Base-by-base conservation (phyloP, 768 basidiomycete species). In the Russula earlei region DNA sequence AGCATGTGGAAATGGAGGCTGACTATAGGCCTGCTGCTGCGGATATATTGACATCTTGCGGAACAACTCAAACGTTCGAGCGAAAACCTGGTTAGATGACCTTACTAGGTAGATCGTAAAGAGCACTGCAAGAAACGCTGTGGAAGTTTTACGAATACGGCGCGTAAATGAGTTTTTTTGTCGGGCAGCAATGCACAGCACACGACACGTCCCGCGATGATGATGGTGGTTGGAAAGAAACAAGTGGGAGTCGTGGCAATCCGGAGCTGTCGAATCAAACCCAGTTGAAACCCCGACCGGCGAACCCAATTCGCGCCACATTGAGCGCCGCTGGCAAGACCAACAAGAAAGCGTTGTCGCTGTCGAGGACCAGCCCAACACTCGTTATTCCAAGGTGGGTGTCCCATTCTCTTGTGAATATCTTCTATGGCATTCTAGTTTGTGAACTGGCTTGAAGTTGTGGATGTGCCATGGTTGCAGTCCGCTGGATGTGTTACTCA, bases 41-140 rank as follows among this genome's bases (percentile, higher is more conserved):
- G 82, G 72, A 70, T 84, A 86, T 65, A 82, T 70, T 62, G 80
- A 81, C 80, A 83, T 82, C 63, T 69, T 70, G 66, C 51, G 25
- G 42, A 44, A 54, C 31, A 52, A 54, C 49, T 53, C 54, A 49
- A 51, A 60, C 43, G 48, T 24, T 54, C 59, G 20, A 56, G 58
- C 29, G 45, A 43, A 55, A 37, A 37, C 54, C 48, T 60, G 54
- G 52, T 46, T 27, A 48, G 54, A 49, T 56, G 52, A 53, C 52
- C 61, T 59, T 55, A 60, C 54, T n/a, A 36, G 22, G 44, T 31
- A 53, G 41, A 46, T 22, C 25, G 43, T 42, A 48, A 34, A 50
- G 50, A 40, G 38, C 15, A 58, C 46, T 59, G 60, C 33, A 31
- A 51, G 25, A 44, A 52, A 50, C 36, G 37, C 25, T 36, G 55